Percentiles rank a stretch among this genome's conserved stretches.
Conservation (phyloP, 2,329 filamentous ascomycete genomes). For the Xylogone sp. region DNA sequence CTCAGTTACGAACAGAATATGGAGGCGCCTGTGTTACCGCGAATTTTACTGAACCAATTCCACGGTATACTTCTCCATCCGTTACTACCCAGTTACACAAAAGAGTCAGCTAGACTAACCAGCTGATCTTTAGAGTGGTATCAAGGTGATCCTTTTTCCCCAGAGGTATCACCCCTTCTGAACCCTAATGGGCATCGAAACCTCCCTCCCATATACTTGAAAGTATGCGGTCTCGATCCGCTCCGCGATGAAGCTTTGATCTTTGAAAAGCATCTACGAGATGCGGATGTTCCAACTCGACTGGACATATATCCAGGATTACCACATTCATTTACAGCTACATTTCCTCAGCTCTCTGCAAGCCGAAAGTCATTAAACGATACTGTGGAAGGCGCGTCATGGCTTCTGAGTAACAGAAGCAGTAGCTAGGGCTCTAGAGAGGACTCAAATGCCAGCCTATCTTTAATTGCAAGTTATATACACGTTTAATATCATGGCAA, state of each 20-base stretch:
- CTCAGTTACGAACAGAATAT: not conserved
- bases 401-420: no score
- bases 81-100: not conserved
- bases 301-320: slow-evolving; percentile 9
- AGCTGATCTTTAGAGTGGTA: slow-evolving; percentile 11
- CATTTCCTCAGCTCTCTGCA: no score
- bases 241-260: slow-evolving; percentile 20
- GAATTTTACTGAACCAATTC: not conserved
- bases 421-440: no score
- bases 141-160: slow-evolving; percentile 19
- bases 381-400: no score
- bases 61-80: no score
- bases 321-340: no score
- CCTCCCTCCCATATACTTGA: slow-evolving; percentile 21
- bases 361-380: no score
- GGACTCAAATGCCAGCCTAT: no score
- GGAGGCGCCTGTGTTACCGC: no score
- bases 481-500: no score
- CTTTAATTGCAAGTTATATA: no score
- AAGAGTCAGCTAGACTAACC: not conserved
- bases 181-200: slow-evolving; percentile 24
- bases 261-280: slow-evolving; percentile 1
- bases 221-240: slow-evolving; percentile 24
- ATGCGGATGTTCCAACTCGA: not conserved
- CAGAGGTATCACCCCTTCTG: slow-evolving; percentile 29